Evolutionary conservation across 768 basidiomycete species (phyloP).

Genomic region (Tricholoma bakamatsutake): DNA sequence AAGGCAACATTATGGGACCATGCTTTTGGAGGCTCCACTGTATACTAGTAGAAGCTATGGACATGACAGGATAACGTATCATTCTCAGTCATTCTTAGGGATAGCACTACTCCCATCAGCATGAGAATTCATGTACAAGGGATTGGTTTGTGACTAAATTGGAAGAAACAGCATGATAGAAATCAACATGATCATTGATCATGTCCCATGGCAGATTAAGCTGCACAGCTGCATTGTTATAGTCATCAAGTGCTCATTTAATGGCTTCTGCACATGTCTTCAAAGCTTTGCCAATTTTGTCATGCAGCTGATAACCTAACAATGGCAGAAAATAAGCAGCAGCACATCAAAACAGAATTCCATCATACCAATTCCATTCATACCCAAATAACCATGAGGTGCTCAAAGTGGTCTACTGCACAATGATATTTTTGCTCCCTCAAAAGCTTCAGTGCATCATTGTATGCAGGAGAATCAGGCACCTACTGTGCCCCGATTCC

Average conservation of each 20-base stretch:
- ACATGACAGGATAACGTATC: too few species aligned
- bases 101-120: background rate
- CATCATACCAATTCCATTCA: constrained; percentile 10
- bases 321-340: background rate
- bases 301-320: constrained; percentile 28
- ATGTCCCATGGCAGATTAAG: background rate
- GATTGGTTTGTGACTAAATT: background rate
- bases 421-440: constrained; percentile 17
- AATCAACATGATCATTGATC: background rate
- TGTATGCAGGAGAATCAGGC: constrained; percentile 18
- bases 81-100: too few species aligned
- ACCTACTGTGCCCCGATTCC: constrained; percentile 22
- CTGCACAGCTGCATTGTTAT: constrained; percentile 23
- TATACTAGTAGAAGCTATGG: background rate
- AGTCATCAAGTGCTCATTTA: constrained; percentile 18
- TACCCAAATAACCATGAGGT: constrained; percentile 30
- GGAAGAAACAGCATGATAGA: background rate
- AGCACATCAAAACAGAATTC: background rate
- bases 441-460: constrained; percentile 12
- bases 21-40: too few species aligned
- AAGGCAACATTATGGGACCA: too few species aligned
- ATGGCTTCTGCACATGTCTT: constrained; percentile 26
- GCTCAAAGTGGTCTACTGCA: constrained; percentile 28
- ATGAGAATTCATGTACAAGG: background rate
- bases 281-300: constrained; percentile 28